These are phyloP conservation scores for Mariannaea sp. DNA, from an alignment of 2,329 filamentous ascomycete genomes.

Conservation along the genomic window DNA sequence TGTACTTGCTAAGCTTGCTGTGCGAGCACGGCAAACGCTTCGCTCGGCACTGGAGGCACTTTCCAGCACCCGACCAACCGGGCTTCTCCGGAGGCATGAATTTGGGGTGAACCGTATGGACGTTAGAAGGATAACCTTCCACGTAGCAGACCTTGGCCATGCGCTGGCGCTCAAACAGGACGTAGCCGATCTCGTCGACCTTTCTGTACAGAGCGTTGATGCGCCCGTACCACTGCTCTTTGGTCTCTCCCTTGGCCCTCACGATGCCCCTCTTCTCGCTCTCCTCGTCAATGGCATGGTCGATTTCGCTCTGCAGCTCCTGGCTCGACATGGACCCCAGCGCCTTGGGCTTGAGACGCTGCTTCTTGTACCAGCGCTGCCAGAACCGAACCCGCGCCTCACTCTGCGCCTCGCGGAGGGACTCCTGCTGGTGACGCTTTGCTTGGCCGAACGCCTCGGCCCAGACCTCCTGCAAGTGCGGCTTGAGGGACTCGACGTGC, in stretches of 20 bases:
- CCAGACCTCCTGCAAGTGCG: not conserved
- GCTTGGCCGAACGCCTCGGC: not conserved
- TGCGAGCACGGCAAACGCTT: constrained; percentile 35
- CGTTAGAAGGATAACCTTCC: constrained; percentile 36
- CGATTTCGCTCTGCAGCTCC: constrained; percentile 6
- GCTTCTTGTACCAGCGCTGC: not conserved
- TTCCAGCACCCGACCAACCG: not conserved
- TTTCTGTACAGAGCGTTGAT: constrained; percentile 22
- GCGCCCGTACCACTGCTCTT: constrained; percentile 6
- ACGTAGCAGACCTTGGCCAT: constrained; percentile 32
- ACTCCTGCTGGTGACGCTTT: not conserved
- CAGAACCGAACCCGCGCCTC: not conserved
- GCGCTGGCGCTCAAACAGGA: constrained; percentile 13
- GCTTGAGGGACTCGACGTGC: not conserved
- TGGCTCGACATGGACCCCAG: not conserved
- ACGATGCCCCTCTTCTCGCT: not conserved
- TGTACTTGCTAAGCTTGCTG: not conserved
- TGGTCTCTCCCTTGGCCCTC: not conserved
- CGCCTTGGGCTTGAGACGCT: not conserved
- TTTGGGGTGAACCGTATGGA: constrained; percentile 20
- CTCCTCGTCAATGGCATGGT: constrained; percentile 7
- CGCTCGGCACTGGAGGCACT: constrained; percentile 35
- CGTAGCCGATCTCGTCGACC: constrained; percentile 12
- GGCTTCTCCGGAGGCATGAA: constrained; percentile 16
- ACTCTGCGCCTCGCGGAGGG: not conserved